These are phyloP conservation scores for Acanthamoeba healyi DNA, from an alignment of 208 protist genomes.

Conservation along the genomic window DNA sequence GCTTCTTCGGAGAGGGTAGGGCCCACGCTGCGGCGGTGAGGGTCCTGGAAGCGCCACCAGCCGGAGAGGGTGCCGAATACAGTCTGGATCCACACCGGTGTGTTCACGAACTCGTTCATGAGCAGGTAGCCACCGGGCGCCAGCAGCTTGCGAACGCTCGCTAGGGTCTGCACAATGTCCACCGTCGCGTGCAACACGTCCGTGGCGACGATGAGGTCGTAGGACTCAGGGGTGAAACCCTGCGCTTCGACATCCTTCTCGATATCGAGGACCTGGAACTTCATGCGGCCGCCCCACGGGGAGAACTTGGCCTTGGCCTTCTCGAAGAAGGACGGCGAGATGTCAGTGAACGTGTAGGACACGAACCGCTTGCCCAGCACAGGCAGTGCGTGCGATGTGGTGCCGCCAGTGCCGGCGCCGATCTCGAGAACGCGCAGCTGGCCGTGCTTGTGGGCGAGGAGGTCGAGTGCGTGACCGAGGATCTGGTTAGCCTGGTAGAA, in stretches of 20 bases:
- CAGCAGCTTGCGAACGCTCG: constrained; percentile 42
- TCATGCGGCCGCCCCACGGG: constrained; percentile 39
- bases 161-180: constrained; percentile 69
- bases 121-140: constrained; percentile 48
- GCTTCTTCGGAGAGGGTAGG: neutral
- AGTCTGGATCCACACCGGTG: constrained; percentile 50
- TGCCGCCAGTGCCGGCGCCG: constrained; percentile 79
- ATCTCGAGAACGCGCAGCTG: constrained; percentile 69
- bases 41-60: constrained; percentile 78
- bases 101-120: constrained; percentile 71
- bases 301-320: constrained; percentile 67
- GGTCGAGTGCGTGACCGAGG: neutral
- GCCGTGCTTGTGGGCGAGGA: constrained; percentile 37
- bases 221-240: constrained; percentile 49
- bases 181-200: constrained; percentile 77
- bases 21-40: constrained; percentile 32
- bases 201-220: constrained; percentile 74
- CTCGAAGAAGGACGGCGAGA: constrained; percentile 70
- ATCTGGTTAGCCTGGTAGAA: constrained; percentile 18
- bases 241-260: constrained; percentile 68
- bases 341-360: constrained; percentile 78
- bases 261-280: constrained; percentile 64
- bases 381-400: constrained; percentile 60
- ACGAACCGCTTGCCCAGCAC: neutral
- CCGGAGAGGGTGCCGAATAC: constrained; percentile 76